phyloP scores from a whole-genome alignment of 2,329 filamentous ascomycete genomes.

The Dactylellina parvicollis region DNA sequence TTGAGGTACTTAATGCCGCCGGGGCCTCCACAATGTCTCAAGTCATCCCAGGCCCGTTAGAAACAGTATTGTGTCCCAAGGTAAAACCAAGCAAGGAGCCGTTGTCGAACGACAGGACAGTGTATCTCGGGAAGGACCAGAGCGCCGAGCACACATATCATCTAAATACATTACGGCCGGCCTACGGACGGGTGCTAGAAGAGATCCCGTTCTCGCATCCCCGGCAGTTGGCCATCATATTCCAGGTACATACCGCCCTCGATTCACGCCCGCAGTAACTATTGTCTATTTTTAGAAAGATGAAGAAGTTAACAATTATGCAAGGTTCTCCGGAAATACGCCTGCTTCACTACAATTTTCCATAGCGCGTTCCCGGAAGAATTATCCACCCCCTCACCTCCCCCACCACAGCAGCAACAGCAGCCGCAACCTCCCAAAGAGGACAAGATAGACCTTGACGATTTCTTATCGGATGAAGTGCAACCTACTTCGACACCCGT shows the following conservation, averaged over 20 bases:
- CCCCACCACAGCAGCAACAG: conserved; percentile 9
- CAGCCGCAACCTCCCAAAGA: conserved; percentile 6
- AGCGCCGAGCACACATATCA: conserved; percentile 66
- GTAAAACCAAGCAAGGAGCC: conserved; percentile 29
- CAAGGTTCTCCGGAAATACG: conserved; percentile 75
- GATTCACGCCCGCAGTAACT: neutral
- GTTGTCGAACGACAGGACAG: conserved; percentile 33
- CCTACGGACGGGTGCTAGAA: conserved; percentile 74
- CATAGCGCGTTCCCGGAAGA: conserved; percentile 42
- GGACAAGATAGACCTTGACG: conserved; percentile 51
- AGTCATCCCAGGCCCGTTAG: conserved; percentile 44
- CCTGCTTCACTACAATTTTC: conserved; percentile 73
- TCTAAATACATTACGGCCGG: conserved; percentile 76
- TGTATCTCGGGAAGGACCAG: conserved; percentile 57
- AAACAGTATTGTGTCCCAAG: conserved; percentile 54
- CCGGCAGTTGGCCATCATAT: conserved; percentile 75
- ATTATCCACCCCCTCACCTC: neutral
- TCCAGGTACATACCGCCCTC: conserved; percentile 68
- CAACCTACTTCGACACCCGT: conserved; percentile 22
- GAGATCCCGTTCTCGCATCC: conserved; percentile 81
- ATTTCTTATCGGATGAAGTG: conserved; percentile 39
- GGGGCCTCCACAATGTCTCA: conserved; percentile 53
- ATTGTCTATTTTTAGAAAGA: neutral
- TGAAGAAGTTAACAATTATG: neutral
- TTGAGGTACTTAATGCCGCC: conserved; percentile 53